Evolutionary conservation across 1,139 yeast species (phyloP), one percentile per base, ranked within the genome.

Genomic region (Meyerozyma guilliermondii): DNA sequence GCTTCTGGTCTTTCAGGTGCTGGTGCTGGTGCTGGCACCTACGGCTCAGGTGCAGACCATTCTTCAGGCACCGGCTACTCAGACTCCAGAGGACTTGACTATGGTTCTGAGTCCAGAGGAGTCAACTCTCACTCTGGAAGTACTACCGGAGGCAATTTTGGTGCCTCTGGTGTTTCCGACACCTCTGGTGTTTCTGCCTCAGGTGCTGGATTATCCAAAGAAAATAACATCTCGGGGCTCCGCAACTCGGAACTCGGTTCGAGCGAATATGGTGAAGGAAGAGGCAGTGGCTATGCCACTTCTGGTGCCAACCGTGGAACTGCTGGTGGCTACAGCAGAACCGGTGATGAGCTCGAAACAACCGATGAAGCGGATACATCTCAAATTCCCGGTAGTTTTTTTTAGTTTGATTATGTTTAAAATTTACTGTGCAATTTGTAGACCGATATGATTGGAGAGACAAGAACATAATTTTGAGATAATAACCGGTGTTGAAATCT

Each of bases 361-460:
- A 10, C 33, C 9, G 24, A 33, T 10, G 28, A 26, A 26, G 13
- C 13, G 13, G 28, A 26, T 4, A 26, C 28, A 26, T 26, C 28
- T n/a, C 28, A 33, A 14, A 33, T 33, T 3, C 36, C 36, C n/a
- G 36, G 36, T 11, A 33, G 36, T 20, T 33, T 33, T 10, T 33
- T 33, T 33, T 33, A 33, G 36, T 33, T 33, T 33, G 36, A 33
- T 33, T 33, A 7, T 26, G 28, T 26, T 26, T 26, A 26, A 26
- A 26, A 6, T 26, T 20, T 20, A 20, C 5, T 20, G 22, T 3
- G 22, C 6, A 20, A 6, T 2, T 20, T 20, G 22, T 20, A 20
- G 22, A 20, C 22, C 4, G 6, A 18, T 6, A 18, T 4, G 22
- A 18, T 4, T 18, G 22, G 6, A 18, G 22, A 18, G 22, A 18